Conservation (phyloP, 805 yeast genomes). For the baker's yeast (Saccharomyces cerevisiae) region DNA sequence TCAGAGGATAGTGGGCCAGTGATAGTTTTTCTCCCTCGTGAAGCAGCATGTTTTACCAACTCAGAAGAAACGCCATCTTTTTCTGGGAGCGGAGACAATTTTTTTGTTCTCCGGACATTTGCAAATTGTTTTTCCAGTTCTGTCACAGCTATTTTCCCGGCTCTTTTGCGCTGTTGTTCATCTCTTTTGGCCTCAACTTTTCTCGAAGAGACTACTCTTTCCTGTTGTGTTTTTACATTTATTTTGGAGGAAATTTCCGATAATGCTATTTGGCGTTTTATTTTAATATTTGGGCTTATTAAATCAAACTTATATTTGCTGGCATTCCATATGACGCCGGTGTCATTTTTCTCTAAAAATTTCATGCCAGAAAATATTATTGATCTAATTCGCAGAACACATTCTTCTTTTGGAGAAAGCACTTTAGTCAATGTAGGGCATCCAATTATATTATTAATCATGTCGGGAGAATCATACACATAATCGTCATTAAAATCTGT, state of each 20-base stretch:
- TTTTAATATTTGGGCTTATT: background rate
- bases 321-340: slow-evolving; percentile 8
- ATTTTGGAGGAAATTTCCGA: background rate
- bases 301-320: background rate
- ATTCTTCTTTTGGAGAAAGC: slow-evolving; percentile 6
- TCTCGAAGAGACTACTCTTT: background rate
- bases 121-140: slow-evolving; percentile 7
- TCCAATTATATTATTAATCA: slow-evolving; percentile 8
- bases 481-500: slow-evolving; percentile 12
- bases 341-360: slow-evolving; percentile 9
- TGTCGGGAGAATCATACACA: background rate
- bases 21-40: background rate
- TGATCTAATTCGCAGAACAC: slow-evolving; percentile 6
- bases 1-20: background rate
- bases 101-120: background rate
- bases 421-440: background rate
- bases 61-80: background rate
- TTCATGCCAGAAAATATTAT: slow-evolving; percentile 8
- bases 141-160: slow-evolving; percentile 2
- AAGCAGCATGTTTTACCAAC: background rate
- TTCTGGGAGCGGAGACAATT: background rate
- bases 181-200: background rate
- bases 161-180: background rate
- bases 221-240: background rate
- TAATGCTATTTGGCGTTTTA: background rate